Percentiles rank a stretch among this genome's conserved stretches.
phyloP scores from a whole-genome alignment of 1,284 basidiomycete genomes.

The Naganishia cerealis region DNA sequence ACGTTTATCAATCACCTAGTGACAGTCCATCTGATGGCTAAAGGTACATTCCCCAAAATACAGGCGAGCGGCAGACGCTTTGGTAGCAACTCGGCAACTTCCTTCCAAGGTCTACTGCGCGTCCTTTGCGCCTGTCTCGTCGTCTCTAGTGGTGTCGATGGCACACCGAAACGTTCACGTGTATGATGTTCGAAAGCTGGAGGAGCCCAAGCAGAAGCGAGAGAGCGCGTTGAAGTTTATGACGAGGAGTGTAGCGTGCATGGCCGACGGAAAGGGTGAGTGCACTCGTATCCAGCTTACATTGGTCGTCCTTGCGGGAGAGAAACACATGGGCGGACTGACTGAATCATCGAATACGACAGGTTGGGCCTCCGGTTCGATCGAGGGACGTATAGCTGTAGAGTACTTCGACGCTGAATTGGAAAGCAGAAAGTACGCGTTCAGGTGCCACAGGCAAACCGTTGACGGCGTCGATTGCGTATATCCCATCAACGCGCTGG shows the following conservation, averaged over 20 bases:
- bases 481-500: constrained; percentile 94
- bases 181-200: constrained; percentile 75
- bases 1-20: neutral
- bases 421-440: constrained; percentile 93
- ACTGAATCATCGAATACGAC: constrained; percentile 1
- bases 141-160: constrained; percentile 80
- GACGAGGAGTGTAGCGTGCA: constrained; percentile 84
- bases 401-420: constrained; percentile 88
- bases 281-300: neutral
- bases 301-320: neutral
- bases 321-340: neutral
- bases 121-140: constrained; percentile 49
- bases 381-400: constrained; percentile 93
- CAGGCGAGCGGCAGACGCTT: constrained; percentile 58
- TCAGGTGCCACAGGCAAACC: constrained; percentile 92
- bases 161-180: constrained; percentile 84
- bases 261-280: constrained; percentile 85
- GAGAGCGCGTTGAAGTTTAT: constrained; percentile 95
- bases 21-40: neutral
- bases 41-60: neutral
- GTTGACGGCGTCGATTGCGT: constrained; percentile 92
- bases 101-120: constrained; percentile 83
- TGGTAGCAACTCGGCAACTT: constrained; percentile 62
- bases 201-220: constrained; percentile 64
- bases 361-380: constrained; percentile 91